phyloP scores from a whole-genome alignment of 2,329 filamentous ascomycete genomes.

The Pleoardoris graminearum region DNA sequence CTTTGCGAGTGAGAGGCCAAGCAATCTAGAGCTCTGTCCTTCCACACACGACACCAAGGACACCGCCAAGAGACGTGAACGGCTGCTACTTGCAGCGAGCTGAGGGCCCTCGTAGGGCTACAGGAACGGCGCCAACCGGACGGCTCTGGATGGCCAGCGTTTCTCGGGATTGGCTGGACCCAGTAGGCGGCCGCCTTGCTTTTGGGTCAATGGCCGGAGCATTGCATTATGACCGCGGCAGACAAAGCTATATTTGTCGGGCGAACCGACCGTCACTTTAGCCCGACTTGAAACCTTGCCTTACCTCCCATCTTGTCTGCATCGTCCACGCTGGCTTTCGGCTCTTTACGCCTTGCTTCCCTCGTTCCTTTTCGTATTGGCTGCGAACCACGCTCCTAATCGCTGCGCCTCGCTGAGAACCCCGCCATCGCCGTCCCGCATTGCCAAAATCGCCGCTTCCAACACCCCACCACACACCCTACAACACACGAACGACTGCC shows the following conservation, averaged over 20 bases:
- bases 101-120: constrained; percentile 14
- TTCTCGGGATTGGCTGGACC: constrained; percentile 12
- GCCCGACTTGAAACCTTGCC: constrained; percentile 12
- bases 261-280: neutral
- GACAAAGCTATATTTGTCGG: constrained; percentile 18
- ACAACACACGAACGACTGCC: neutral
- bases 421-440: constrained; percentile 10
- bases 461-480: constrained; percentile 16
- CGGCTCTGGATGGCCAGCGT: constrained; percentile 28
- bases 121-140: constrained; percentile 28
- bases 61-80: constrained; percentile 6
- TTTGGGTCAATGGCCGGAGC: neutral
- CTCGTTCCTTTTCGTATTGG: neutral
- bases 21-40: no score
- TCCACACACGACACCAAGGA: neutral
- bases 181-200: constrained; percentile 4
- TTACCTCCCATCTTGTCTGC: neutral
- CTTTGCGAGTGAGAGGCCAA: neutral
- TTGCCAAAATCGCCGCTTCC: constrained; percentile 6
- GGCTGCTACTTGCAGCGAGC: neutral
- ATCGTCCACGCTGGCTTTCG: neutral
- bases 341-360: constrained; percentile 7
- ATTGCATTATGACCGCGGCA: neutral
- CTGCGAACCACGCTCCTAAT: neutral
- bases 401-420: constrained; percentile 20